phyloP scores from a whole-genome alignment of 225 moss, liverwort and hornwort species.

The Marchantia paleacea region DNA sequence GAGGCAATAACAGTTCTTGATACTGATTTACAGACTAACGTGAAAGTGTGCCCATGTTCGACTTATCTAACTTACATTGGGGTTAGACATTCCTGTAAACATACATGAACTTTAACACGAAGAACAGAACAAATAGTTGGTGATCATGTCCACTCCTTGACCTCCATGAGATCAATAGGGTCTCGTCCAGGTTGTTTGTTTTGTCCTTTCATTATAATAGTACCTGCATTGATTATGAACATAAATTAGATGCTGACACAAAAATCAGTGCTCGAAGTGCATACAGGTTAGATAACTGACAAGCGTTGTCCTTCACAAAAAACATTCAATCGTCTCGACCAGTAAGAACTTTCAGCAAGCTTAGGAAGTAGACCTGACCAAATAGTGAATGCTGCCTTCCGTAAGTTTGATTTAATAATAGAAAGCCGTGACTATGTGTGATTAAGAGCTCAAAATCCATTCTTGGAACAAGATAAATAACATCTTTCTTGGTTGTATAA shows the following conservation, averaged over 20 bases:
- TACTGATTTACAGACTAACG: no score
- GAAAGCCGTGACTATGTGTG: not conserved
- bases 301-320: no score
- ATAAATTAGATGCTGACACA: not conserved
- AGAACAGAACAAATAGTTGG: not conserved
- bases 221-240: constrained; percentile 15
- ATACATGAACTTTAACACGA: not conserved
- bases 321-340: not conserved
- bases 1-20: no score
- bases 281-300: no score
- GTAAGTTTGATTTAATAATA: no score
- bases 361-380: not conserved
- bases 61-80: not conserved
- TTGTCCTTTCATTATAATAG: constrained; percentile 32
- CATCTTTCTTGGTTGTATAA: not conserved
- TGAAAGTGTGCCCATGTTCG: not conserved
- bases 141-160: not conserved
- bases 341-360: not conserved
- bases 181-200: constrained; percentile 29
- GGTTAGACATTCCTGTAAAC: not conserved
- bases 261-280: no score
- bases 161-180: not conserved
- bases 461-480: not conserved
- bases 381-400: not conserved
- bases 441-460: not conserved